Percentiles rank a stretch among this genome's conserved stretches.
Evolutionary conservation across 75 land plant genomes (phyloP).

Genomic region (Pinus tabuliformis): DNA sequence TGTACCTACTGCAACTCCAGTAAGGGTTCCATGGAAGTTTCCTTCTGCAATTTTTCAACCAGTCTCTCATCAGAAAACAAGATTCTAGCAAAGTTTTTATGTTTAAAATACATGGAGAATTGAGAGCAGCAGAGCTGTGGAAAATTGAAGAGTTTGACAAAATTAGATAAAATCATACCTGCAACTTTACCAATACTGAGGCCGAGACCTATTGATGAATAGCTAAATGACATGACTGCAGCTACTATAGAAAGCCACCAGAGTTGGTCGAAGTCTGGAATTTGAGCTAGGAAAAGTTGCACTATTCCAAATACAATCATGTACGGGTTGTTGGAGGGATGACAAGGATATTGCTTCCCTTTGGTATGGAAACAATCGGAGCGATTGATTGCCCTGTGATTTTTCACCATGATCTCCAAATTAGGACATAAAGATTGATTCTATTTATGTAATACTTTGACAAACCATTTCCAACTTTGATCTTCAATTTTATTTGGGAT

Average conservation of each 20-base stretch:
- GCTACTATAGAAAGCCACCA: slow-evolving; percentile 88
- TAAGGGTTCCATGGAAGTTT: slow-evolving; percentile 38
- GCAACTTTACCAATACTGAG: slow-evolving; percentile 54
- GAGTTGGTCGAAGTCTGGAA: slow-evolving; percentile 61
- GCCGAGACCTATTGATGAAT: slow-evolving; percentile 66
- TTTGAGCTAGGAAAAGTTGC: slow-evolving; percentile 64
- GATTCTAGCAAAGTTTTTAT: too few species aligned
- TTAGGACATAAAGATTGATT: not conserved
- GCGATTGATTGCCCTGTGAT: slow-evolving; percentile 62
- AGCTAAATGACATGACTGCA: slow-evolving; percentile 77
- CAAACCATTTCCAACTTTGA: too few species aligned
- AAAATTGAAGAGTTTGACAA: too few species aligned
- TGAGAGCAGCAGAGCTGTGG: too few species aligned
- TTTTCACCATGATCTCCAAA: not conserved
- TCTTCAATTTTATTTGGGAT: too few species aligned
- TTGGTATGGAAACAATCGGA: slow-evolving; percentile 69
- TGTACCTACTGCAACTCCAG: slow-evolving; percentile 52
- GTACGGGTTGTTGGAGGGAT: slow-evolving; percentile 51
- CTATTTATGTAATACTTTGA: not conserved
- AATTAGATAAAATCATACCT: slow-evolving; percentile 21
- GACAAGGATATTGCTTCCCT: slow-evolving; percentile 45
- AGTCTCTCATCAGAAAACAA: too few species aligned
- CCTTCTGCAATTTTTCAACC: slow-evolving; percentile 1
- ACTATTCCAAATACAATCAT: slow-evolving; percentile 60
- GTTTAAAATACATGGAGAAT: too few species aligned